phyloP scores from a whole-genome alignment of 257 asterid genomes.

The Fraxinus excelsior region DNA sequence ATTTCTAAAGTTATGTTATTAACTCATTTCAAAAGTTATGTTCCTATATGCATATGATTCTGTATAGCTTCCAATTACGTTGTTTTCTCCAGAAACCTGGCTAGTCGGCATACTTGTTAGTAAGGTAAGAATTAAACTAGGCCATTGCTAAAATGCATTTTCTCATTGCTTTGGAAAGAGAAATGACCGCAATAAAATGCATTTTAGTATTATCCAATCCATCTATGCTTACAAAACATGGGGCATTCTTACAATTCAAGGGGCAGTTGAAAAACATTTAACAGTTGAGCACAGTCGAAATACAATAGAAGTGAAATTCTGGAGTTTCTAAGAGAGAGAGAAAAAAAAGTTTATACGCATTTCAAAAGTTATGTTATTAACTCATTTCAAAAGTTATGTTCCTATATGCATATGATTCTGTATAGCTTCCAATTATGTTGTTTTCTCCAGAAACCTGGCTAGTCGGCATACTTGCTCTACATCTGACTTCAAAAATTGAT shows the following conservation, averaged over 20 bases:
- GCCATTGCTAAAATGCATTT: no score
- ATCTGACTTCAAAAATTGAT: conserved; percentile 25
- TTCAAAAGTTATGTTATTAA: background rate
- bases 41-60: background rate
- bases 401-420: background rate
- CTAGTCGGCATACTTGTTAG: conserved; percentile 6
- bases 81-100: conserved; percentile 1
- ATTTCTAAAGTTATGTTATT: background rate
- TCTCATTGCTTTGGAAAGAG: no score
- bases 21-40: background rate
- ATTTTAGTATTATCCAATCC: background rate
- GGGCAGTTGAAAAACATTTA: background rate
- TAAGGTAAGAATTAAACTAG: no score
- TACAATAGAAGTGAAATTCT: background rate
- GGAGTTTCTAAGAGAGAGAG: background rate
- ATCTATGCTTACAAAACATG: background rate
- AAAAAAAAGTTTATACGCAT: no score
- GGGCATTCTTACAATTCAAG: background rate
- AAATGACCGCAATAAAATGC: no score
- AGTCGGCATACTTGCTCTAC: conserved; percentile 25
- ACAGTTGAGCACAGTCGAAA: background rate
- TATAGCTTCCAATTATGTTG: conserved; percentile 10
- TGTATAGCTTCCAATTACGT: conserved; percentile 9
- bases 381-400: background rate
- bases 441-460: conserved; percentile 4